Base-by-base conservation (phyloP, 108 stramenopile species). In the Nitzschia sp. region DNA sequence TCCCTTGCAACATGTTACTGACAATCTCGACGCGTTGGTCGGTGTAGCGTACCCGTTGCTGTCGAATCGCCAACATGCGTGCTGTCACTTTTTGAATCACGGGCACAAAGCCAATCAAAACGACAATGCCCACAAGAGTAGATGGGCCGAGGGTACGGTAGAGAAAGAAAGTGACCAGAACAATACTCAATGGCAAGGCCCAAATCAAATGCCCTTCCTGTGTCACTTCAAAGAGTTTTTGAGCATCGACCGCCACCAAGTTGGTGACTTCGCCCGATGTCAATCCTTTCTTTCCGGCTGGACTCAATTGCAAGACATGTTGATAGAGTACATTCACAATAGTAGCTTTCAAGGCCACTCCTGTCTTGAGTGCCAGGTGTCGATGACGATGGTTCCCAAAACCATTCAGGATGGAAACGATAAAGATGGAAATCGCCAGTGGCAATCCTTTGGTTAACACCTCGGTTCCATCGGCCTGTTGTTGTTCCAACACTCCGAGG, bases 151-250 rank as follows among this genome's bases (percentile, higher is more conserved):
- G 56, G 13, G 89, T 66, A 1, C 76, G n/a, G 0, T 83, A 53
- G 48, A 96, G 54, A 29, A 84, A 73, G 11, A 86, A 58, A 6
- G 84, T 76, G n/a, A 94, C 96, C 22, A 96, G 23, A 2, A 82
- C 45, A 76, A 94, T 81, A 31, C 69, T 70, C 1, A 96, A 64
- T 4, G 96, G 96, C 17, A 88, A 68, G 53, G 85, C 78, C 96
- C 96, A 96, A 17, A 94, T 60, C 54, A 95, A 66, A 80, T 96
- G 92, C n/a, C 84, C 87, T 45, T 93, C 91, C 48, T 87, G 89
- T 8, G 83, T 69, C 2, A 89, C 86, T 78, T 93, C 92, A 65
- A 78, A 92, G 30, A 93, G 35, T 55, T 92, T 95, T 66, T 95
- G 91, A 0, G 85, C 66, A 64, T 96, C 96, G n/a, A 90, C 82